Evolutionary conservation across 2,329 filamentous ascomycete genomes (phyloP).

Genomic region (Neoscytalidium dimidiatum): DNA sequence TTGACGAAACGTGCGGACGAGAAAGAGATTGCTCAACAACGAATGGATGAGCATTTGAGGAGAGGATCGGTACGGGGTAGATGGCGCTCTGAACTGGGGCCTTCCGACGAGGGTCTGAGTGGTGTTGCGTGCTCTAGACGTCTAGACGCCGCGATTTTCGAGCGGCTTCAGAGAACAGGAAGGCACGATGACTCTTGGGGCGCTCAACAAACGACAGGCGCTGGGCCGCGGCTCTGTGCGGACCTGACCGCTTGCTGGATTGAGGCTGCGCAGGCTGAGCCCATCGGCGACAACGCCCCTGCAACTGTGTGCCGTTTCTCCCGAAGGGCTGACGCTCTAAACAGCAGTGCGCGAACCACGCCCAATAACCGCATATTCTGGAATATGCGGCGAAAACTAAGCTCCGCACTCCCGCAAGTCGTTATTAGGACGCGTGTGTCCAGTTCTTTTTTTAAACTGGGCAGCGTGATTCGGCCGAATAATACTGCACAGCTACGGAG

Average conservation of each 20-base stretch:
- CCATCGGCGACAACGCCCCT: background rate
- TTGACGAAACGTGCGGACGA: no score
- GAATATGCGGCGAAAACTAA: background rate
- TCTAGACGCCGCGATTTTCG: background rate
- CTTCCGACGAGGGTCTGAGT: background rate
- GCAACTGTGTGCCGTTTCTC: slow-evolving; percentile 12
- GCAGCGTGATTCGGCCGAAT: background rate
- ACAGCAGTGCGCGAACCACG: background rate
- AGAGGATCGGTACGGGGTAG: background rate
- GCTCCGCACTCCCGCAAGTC: background rate
- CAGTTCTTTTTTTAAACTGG: background rate
- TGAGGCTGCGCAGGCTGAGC: background rate
- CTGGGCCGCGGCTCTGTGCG: background rate
- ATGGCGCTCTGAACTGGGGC: background rate
- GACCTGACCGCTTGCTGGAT: background rate
- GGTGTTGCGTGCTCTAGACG: background rate
- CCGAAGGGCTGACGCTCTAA: slow-evolving; percentile 1
- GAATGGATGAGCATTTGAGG: no score
- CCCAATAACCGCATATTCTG: background rate
- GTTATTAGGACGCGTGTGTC: background rate
- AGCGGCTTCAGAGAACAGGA: background rate
- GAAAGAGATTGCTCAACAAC: no score
- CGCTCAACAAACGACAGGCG: background rate
- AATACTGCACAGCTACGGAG: background rate
- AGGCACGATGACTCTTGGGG: background rate